Evolutionary conservation across 2,329 filamentous ascomycete genomes (phyloP), one percentile per base, ranked within the genome.

Genomic region (Paraphoma chrysanthemicola): DNA sequence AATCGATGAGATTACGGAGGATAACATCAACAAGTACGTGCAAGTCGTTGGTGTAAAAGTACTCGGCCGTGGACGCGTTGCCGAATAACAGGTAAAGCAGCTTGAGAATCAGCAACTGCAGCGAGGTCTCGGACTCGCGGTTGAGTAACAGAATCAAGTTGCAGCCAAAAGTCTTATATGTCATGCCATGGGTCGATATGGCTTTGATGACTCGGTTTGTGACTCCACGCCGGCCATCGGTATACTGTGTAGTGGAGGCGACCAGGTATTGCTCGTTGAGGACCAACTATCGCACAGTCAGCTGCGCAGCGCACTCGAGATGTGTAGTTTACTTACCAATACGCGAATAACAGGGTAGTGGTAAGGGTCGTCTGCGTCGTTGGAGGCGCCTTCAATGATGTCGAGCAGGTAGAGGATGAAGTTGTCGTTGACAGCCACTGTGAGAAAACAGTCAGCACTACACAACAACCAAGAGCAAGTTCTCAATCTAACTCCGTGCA

Each of bases 261-360:
- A 98, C 88, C 91, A 99, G 96, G 78, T 97, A 99, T 78, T 99
- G 95, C 77, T 99, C 95, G 77, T 99, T 99, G 63, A 99, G 80
- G 29, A 98, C 93, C 67, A 99, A 86, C 92, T 96, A 63, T 49
- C 33, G 16, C 16, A 51, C 28, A 43, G 51, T 60, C 39, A 64
- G 50, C 14, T 30, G 1, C 4, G 4, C 7, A 18, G 44, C n/a
- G 29, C 16, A 16, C n/a, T 16, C n/a, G 23, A 49, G 9, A 17
- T 7, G 2, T 14, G 17, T 14, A 36, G 9, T 10, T 10, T 7
- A 81, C 88, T 75, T 79, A 96, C 93, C 79, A 99, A 77, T 48
- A 98, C 93, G 62, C 93, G 87, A 71, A 99, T 97, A 44, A 97
- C 90, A 6, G 92, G 90, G 74, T 97, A 98, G 75, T 98, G 94